Evolutionary conservation across 345 rosid species (phyloP).

Genomic region (Camelina neglecta): DNA sequence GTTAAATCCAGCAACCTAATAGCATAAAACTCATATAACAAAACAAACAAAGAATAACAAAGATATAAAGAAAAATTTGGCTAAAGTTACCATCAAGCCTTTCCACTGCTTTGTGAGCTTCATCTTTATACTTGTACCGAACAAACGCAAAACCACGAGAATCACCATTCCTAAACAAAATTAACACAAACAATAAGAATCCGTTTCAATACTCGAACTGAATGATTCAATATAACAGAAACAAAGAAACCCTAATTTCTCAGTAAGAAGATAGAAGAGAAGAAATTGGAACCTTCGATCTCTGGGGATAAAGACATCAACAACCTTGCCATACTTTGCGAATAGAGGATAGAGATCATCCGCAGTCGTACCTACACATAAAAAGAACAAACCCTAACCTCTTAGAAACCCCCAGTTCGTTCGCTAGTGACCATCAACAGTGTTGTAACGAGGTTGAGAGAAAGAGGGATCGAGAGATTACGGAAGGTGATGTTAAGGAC

Average conservation of each 20-base stretch:
- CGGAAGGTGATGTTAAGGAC: conserved; percentile 90
- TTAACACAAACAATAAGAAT: not conserved
- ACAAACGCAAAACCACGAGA: conserved; percentile 84
- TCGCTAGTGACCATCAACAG: not conserved
- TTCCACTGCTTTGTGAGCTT: conserved; percentile 76
- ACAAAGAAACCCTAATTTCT: conserved; percentile 14
- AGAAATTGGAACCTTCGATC: conserved; percentile 64
- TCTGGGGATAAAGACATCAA: conserved; percentile 80
- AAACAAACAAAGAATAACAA: not conserved
- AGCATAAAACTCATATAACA: not conserved
- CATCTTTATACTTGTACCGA: conserved; percentile 73
- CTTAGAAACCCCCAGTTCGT: conserved; percentile 2
- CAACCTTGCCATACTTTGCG: conserved; percentile 88
- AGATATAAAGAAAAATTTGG: not conserved
- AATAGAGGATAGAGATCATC: conserved; percentile 89
- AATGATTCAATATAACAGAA: not conserved
- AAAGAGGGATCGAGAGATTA: conserved; percentile 37
- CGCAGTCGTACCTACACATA: conserved; percentile 69
- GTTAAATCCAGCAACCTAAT: not conserved
- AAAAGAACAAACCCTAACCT: conserved; percentile 10
- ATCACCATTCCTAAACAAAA: conserved; percentile 53
- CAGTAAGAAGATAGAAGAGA: not conserved
- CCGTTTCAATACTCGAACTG: not conserved
- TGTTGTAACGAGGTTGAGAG: not conserved
- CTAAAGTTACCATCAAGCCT: conserved; percentile 64